A percentile compares a stretch with the other conserved stretches of the same genome.
phyloP scores from a whole-genome alignment of 2,329 filamentous ascomycete genomes.

The Aspergillus ochraceoroseus region DNA sequence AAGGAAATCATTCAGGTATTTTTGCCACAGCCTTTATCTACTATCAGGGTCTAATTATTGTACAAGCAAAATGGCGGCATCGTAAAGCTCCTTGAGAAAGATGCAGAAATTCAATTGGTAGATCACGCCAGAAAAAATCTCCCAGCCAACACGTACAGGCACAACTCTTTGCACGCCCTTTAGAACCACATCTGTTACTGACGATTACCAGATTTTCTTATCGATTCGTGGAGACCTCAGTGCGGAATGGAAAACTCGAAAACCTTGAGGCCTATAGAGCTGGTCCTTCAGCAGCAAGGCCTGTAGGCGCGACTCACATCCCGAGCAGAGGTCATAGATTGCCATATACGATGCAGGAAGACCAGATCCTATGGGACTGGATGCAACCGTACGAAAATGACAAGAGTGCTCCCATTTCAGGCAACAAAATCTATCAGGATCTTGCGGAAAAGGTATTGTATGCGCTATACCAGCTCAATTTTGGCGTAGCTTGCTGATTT shows the following conservation, averaged over 20 bases:
- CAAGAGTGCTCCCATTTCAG: constrained; percentile 30
- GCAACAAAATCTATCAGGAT: constrained; percentile 46
- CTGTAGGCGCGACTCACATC: constrained; percentile 41
- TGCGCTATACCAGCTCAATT: not conserved
- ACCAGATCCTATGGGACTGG: constrained; percentile 45
- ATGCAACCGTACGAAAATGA: constrained; percentile 36
- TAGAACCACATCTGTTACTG: not conserved
- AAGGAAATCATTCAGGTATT: constrained; percentile 47
- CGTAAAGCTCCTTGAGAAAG: constrained; percentile 50
- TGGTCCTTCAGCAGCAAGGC: constrained; percentile 45
- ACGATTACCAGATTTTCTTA: constrained; percentile 47
- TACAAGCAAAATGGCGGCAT: constrained; percentile 51
- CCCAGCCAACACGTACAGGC: constrained; percentile 46
- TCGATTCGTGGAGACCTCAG: constrained; percentile 53
- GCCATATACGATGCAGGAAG: constrained; percentile 43
- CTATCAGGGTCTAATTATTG: constrained; percentile 5
- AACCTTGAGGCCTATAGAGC: constrained; percentile 47
- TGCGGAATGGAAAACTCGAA: constrained; percentile 47
- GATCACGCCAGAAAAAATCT: constrained; percentile 53
- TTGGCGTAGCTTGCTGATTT: constrained; percentile 3
- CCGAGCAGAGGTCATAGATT: constrained; percentile 32
- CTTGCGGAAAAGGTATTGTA: constrained; percentile 37
- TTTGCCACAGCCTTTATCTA: not conserved
- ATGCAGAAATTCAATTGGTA: constrained; percentile 55
- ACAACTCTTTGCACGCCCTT: not conserved